Percentiles rank a stretch among this genome's conserved stretches.
Evolutionary conservation across 345 rosid genomes (phyloP).

Genomic region (Arabis hirsuta): DNA sequence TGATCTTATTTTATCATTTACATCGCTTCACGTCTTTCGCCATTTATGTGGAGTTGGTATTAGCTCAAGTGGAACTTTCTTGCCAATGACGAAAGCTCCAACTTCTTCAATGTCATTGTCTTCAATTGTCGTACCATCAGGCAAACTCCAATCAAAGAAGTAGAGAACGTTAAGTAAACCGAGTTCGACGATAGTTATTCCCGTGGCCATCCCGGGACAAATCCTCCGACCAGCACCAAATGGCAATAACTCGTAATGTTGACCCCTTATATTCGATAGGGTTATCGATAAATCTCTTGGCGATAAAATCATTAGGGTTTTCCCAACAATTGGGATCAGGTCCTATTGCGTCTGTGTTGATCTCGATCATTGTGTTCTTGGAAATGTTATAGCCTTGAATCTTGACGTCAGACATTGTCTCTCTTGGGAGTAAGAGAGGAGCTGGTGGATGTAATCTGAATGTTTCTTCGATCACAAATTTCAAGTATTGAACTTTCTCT

Average conservation of each 20-base stretch:
- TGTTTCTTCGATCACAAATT: conserved; percentile 56
- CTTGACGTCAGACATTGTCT: conserved; percentile 42
- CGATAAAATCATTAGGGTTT: conserved; percentile 48
- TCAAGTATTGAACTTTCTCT: conserved; percentile 47
- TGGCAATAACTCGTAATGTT: conserved; percentile 54
- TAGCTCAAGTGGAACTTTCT: conserved; percentile 38
- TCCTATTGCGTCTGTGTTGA: conserved; percentile 57
- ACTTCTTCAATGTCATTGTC: conserved; percentile 49
- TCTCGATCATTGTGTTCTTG: conserved; percentile 47
- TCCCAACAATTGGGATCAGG: conserved; percentile 54
- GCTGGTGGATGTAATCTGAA: conserved; percentile 61
- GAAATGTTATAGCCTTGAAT: conserved; percentile 49
- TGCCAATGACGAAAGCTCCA: conserved; percentile 33
- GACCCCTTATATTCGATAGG: conserved; percentile 55
- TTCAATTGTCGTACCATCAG: conserved; percentile 39
- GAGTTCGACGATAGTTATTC: conserved; percentile 38
- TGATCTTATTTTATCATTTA: background rate
- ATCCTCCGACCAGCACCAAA: conserved; percentile 63
- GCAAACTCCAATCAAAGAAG: conserved; percentile 51
- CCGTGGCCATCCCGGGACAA: conserved; percentile 57
- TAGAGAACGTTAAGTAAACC: conserved; percentile 50
- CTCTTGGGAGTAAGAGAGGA: conserved; percentile 53
- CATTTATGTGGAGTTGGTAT: conserved; percentile 33
- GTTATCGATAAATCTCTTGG: conserved; percentile 51
- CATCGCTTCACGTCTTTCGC: background rate